A percentile compares a stretch with the other conserved stretches of the same genome.
These are phyloP conservation scores for Sanguinoderma infundibulare DNA, from an alignment of 1,284 basidiomycete species.

Conservation along the genomic window DNA sequence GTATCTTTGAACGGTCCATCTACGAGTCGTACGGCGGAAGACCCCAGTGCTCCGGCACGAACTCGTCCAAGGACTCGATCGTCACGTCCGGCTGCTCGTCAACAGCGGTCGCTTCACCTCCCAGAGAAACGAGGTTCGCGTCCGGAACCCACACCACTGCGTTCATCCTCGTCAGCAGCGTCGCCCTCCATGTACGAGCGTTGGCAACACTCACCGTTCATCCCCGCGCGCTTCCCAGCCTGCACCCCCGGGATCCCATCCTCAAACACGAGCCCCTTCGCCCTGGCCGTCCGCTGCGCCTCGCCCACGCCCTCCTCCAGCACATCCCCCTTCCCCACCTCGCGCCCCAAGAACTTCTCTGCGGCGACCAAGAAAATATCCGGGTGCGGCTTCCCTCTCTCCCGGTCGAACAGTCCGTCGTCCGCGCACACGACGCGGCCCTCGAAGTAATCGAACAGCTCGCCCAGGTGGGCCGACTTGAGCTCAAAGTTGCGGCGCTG, in stretches of 20 bases:
- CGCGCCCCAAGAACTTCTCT: slow-evolving; percentile 51
- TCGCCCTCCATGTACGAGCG: background rate
- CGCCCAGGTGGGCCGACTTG: slow-evolving; percentile 58
- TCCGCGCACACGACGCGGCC: slow-evolving; percentile 71
- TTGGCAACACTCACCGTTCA: slow-evolving; percentile 68
- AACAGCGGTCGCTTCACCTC: slow-evolving; percentile 40
- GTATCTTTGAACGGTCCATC: background rate
- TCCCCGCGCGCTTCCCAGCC: slow-evolving; percentile 78
- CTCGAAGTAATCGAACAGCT: slow-evolving; percentile 60
- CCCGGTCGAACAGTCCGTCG: slow-evolving; percentile 48
- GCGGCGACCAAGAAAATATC: slow-evolving; percentile 79
- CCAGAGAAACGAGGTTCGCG: slow-evolving; percentile 50
- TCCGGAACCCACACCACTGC: slow-evolving; percentile 83
- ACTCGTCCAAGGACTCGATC: slow-evolving; percentile 59
- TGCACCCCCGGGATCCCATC: slow-evolving; percentile 75
- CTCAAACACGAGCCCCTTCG: slow-evolving; percentile 75
- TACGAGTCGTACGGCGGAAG: slow-evolving; percentile 60
- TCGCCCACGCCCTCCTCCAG: slow-evolving; percentile 36
- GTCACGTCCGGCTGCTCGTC: slow-evolving; percentile 15
- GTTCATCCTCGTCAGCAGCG: background rate
- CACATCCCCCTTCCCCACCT: slow-evolving; percentile 55
- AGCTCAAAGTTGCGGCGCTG: slow-evolving; percentile 62
- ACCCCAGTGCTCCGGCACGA: slow-evolving; percentile 77
- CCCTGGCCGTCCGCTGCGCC: slow-evolving; percentile 51
- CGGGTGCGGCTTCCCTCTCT: slow-evolving; percentile 68